These are phyloP conservation scores for Ricinus communis DNA, from an alignment of 345 rosid species.

Conservation along the genomic window DNA sequence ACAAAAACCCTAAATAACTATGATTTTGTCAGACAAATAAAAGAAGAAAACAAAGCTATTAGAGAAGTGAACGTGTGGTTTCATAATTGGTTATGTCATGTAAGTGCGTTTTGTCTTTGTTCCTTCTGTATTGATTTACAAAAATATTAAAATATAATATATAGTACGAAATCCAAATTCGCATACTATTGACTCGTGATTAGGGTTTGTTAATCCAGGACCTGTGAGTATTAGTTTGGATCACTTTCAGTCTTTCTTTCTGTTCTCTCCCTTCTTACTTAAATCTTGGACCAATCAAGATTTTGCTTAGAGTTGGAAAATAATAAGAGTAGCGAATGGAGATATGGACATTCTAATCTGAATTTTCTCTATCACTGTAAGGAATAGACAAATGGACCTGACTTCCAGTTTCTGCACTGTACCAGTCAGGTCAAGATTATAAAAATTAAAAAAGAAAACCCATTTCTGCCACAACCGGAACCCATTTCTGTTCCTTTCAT, in stretches of 20 bases:
- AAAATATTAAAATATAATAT: background rate
- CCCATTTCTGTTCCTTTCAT: slow-evolving; percentile 9
- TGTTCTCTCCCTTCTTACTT: slow-evolving; percentile 13
- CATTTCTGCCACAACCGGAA: slow-evolving; percentile 22
- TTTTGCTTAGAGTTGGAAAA: slow-evolving; percentile 12
- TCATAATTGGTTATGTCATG: background rate
- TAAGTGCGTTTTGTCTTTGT: slow-evolving; percentile 6
- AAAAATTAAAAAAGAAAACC: background rate
- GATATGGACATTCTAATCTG: background rate
- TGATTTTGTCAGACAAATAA: slow-evolving; percentile 22
- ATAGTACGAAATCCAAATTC: slow-evolving; percentile 7
- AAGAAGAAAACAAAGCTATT: slow-evolving; percentile 1
- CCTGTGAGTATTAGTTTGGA: background rate
- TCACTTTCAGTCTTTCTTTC: background rate
- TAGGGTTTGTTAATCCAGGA: slow-evolving; percentile 30
- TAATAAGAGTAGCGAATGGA: slow-evolving; percentile 16
- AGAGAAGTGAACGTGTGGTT: background rate
- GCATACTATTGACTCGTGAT: slow-evolving; percentile 14
- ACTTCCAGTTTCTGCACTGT: slow-evolving; percentile 10
- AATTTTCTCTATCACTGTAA: background rate
- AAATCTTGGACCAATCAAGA: slow-evolving; percentile 23
- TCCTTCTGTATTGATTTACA: slow-evolving; percentile 2
- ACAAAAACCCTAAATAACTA: slow-evolving; percentile 22
- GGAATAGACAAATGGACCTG: background rate
- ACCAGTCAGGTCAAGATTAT: background rate